Evolutionary conservation across 1,139 yeast genomes (phyloP).

Genomic region (Hemisphaericaspora lyxosophila): DNA sequence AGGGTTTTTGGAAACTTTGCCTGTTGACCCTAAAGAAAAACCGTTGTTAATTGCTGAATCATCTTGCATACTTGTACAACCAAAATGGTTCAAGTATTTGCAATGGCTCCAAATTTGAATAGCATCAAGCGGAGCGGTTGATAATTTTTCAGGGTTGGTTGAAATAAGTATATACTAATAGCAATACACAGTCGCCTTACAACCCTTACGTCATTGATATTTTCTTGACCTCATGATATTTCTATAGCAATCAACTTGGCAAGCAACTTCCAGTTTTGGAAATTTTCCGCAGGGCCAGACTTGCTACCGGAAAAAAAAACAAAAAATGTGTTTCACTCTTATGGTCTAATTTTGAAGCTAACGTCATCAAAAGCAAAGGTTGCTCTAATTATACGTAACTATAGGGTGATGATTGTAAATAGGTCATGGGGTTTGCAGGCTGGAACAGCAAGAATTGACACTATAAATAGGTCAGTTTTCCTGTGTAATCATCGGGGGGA

Average conservation of each 20-base stretch:
- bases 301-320: not conserved
- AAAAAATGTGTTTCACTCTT: too few relatives aligned
- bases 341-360: too few relatives aligned
- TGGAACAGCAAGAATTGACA: too few relatives aligned
- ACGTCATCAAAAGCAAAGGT: conserved; percentile 1
- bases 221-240: not conserved
- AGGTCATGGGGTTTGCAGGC: too few relatives aligned
- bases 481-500: too few relatives aligned
- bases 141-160: too few relatives aligned
- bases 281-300: not conserved
- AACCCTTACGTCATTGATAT: not conserved
- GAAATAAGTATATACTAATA: too few relatives aligned
- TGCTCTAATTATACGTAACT: too few relatives aligned
- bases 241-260: conserved; percentile 1
- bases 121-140: too few relatives aligned
- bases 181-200: not conserved
- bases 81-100: conserved; percentile 74
- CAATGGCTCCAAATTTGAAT: conserved; percentile 51
- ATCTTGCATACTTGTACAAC: conserved; percentile 68
- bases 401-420: too few relatives aligned
- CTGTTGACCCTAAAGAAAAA: conserved; percentile 22
- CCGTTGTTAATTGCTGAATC: conserved; percentile 53
- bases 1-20: conserved; percentile 58
- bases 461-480: conserved; percentile 3
- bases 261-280: conserved; percentile 2